Base-by-base conservation (phyloP, 768 basidiomycete genomes). In the Fibroporia radiculosa region DNA sequence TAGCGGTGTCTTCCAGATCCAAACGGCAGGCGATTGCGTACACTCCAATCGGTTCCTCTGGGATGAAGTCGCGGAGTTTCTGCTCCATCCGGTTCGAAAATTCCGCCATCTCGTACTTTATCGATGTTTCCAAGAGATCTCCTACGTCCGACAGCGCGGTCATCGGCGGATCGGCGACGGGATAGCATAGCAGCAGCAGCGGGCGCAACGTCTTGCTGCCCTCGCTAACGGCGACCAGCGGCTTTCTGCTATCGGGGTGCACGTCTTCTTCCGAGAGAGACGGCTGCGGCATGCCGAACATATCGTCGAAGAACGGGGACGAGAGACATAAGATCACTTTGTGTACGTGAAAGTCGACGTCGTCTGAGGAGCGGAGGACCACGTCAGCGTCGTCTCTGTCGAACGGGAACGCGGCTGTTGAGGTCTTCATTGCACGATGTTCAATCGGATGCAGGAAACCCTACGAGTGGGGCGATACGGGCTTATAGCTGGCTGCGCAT, bases 281-380 rank as follows among this genome's bases (percentile, higher is more conserved):
- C 2, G 53, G 47, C 26, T 51, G 53, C 5, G 52, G 51, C 18
- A 55, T 33, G 25, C 44, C 40, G 48, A 58, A 48, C 52, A 58
- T 50, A 43, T 50, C 51, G 13, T 51, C 46, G 40, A 54, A 54
- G 33, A 54, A 44, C 37, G 29, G 42, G 8, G 53, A 54, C 6
- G 49, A 47, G 26, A 50, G 44, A 22, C 47, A 42, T 24, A 54
- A 45, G 11, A 54, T 48, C 14, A 28, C 31, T 23, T 44, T 40
- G 20, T 49, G 45, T 8, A 54, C 50, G 24, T 47, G 42, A 40
- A 51, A 54, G 41, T 50, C 47, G 42, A 51, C 49, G 32, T 49
- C 38, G 48, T 54, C 49, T 26, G 42, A 48, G 8, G 50, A 19
- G 22, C 47, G 41, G 23, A 54, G 45, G 32, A 54, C 47, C 23